phyloP scores from a whole-genome alignment of 352 stramenopile species.

The Discostella stelligera region DNA sequence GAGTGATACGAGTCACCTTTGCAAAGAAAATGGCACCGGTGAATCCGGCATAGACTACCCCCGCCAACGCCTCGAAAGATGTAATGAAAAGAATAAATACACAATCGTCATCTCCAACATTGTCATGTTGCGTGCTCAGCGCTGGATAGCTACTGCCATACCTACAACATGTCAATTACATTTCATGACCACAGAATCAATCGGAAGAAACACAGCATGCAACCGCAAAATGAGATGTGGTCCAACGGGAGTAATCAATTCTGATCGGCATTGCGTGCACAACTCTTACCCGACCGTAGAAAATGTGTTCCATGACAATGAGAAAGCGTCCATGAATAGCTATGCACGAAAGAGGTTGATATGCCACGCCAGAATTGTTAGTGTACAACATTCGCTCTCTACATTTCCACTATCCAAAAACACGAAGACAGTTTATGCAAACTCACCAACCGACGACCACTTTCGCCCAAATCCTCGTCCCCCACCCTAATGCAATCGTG shows the following conservation, averaged over 20 bases:
- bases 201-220: background rate
- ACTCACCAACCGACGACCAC: constrained; percentile 24
- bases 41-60: constrained; percentile 43
- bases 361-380: constrained; percentile 1
- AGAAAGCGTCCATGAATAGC: constrained; percentile 34
- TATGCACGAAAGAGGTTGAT: background rate
- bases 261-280: background rate
- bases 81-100: constrained; percentile 40
- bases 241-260: background rate
- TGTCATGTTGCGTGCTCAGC: constrained; percentile 57
- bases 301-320: constrained; percentile 47
- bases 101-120: constrained; percentile 27
- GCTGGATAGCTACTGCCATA: constrained; percentile 70
- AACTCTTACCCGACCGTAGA: constrained; percentile 31
- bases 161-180: constrained; percentile 1
- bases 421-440: background rate
- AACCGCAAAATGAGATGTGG: background rate
- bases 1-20: constrained; percentile 39
- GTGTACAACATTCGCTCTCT: background rate
- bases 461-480: constrained; percentile 6
- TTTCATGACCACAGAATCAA: background rate
- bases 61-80: constrained; percentile 39
- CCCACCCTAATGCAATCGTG: constrained; percentile 36
- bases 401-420: background rate
- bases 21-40: constrained; percentile 45